Conservation (phyloP, 2,329 filamentous ascomycete species). For the Hypoxylon sp. region DNA sequence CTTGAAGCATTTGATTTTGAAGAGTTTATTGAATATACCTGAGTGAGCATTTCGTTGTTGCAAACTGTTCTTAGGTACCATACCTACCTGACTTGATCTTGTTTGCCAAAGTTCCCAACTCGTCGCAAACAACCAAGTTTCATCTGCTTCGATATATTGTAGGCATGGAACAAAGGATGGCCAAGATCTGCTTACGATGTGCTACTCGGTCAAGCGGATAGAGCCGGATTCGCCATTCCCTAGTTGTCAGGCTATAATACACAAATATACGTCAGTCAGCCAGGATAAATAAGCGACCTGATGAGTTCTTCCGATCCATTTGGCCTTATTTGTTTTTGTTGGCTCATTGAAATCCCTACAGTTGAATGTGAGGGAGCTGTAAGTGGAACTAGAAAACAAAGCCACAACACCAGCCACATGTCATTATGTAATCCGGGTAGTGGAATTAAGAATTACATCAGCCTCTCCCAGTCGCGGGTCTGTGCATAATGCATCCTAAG, state of each 20-base stretch:
- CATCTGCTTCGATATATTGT: slow-evolving; percentile 3
- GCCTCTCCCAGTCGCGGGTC: slow-evolving; percentile 20
- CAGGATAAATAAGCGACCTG: slow-evolving; percentile 14
- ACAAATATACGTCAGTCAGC: slow-evolving; percentile 35
- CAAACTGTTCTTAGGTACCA: not conserved
- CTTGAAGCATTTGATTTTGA: slow-evolving; percentile 1
- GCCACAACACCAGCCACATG: slow-evolving; percentile 31
- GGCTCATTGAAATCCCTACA: not conserved
- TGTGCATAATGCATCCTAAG: slow-evolving; percentile 22
- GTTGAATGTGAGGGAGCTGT: not conserved
- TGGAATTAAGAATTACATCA: slow-evolving; percentile 36
- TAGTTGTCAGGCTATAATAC: slow-evolving; percentile 13
- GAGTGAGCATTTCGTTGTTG: slow-evolving; percentile 4
- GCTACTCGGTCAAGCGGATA: slow-evolving; percentile 40
- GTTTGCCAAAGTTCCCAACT: not conserved
- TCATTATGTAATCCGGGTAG: slow-evolving; percentile 8
- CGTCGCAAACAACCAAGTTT: not conserved
- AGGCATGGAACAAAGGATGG: slow-evolving; percentile 8
- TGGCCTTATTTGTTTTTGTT: slow-evolving; percentile 11
- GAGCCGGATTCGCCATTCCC: slow-evolving; percentile 4
- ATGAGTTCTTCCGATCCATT: slow-evolving; percentile 8
- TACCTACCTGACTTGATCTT: not conserved
- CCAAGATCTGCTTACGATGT: slow-evolving; percentile 20
- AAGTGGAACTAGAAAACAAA: slow-evolving; percentile 1
- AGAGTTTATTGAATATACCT: slow-evolving; percentile 4